Percentiles rank a stretch among this genome's conserved stretches.
phyloP scores from a whole-genome alignment of 257 asterid species.

The Coffea canephora region DNA sequence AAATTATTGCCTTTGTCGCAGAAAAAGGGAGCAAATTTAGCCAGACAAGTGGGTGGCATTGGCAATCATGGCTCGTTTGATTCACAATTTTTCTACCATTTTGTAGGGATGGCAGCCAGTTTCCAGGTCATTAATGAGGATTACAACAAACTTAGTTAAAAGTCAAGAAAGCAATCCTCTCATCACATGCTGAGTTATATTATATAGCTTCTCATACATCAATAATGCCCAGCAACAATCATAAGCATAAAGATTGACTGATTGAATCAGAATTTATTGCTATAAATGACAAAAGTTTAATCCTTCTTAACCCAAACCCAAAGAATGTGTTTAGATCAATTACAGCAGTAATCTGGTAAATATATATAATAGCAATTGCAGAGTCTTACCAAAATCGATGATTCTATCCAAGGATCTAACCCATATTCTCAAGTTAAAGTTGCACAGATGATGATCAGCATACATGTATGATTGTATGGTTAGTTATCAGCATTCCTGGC shows the following conservation, averaged over 20 bases:
- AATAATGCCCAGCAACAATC: not conserved
- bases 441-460: not conserved
- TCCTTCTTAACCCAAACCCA: not conserved
- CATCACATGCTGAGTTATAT: slow-evolving; percentile 1
- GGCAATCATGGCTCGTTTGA: not conserved
- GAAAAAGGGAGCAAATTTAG: slow-evolving; percentile 2
- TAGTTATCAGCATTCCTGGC: slow-evolving; percentile 49
- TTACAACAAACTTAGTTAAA: not conserved
- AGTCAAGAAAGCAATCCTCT: slow-evolving; percentile 10
- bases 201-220: not conserved
- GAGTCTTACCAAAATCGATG: not conserved
- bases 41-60: slow-evolving; percentile 10
- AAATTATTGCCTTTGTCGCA: slow-evolving; percentile 8
- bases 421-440: not conserved
- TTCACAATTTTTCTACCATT: not conserved
- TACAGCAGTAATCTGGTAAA: not conserved
- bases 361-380: not conserved
- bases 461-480: not conserved
- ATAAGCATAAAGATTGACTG: not conserved
- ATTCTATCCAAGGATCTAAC: not conserved
- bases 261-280: not conserved
- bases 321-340: not conserved
- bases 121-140: slow-evolving; percentile 10
- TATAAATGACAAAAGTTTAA: not conserved
- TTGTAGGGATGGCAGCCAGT: not conserved